Evolutionary conservation across 768 basidiomycete genomes (phyloP), one percentile per base, ranked within the genome.

Genomic region (Tylopilus sp.): DNA sequence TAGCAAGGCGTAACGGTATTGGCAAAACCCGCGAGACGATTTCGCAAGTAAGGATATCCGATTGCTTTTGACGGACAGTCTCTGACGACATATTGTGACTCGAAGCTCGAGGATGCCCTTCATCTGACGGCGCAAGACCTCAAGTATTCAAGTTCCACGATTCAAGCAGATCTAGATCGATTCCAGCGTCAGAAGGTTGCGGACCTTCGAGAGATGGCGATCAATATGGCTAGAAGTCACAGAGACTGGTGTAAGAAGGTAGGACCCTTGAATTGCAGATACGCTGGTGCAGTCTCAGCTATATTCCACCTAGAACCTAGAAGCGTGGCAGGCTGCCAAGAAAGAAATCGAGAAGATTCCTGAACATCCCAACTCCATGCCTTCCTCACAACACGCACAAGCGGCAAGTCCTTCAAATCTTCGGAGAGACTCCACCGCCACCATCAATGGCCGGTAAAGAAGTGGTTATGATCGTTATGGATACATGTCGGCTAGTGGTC

Each of bases 101-200:
- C 44, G 55, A 69, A 98, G 95, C 79, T 99, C 33, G 97, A 99
- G 67, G 94, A 95, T 62, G 95, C 94, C 6, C 77, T 97, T 55
- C 93, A 98, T 69, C 76, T 94, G 26, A 82, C 92, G 4, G 91
- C 89, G 2, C 90, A 92, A 63, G 97, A 99, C 70, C 78, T 99
- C 40, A 95, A 98, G 65, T 98, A 95, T 69, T 90, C 95, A 0
- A 93, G 90, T 60, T 89, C 87, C 40, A 98, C 95, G 20, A 94
- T 99, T 47, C 97, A 99, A 68, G 91, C 92, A 15, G 97, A 99
- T 72, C 74, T 99, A 57, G 97, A 99, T 71, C 82, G 97, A 44
- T 99, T 99, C 72, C 97, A 99, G 68, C 82, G 97, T 21, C 97
- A 98, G 75, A 99, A 99, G 67, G 97, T 99, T 3, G 92, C 93